A percentile compares a stretch with the other conserved stretches of the same genome.
Evolutionary conservation across 768 basidiomycete species (phyloP).

Genomic region (Nidula microcarpa): DNA sequence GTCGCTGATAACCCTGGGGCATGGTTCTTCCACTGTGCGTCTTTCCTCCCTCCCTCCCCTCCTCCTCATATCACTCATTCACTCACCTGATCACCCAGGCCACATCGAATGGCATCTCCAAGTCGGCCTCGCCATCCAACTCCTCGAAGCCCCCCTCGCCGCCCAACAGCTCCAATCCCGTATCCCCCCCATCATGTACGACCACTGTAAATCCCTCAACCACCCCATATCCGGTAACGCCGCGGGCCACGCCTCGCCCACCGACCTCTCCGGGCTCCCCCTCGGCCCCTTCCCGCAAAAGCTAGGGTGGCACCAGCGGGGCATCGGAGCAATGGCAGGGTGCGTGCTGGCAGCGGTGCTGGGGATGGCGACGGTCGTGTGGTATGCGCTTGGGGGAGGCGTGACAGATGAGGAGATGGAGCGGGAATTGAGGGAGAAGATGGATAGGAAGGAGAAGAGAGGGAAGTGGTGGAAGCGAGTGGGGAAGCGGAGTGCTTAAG

Average conservation of each 20-base stretch:
- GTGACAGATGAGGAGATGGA: constrained; percentile 83
- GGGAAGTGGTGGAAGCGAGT: constrained; percentile 12
- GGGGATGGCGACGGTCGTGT: constrained; percentile 79
- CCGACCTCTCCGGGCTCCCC: constrained; percentile 63
- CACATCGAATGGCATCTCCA: constrained; percentile 88
- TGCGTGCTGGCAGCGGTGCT: constrained; percentile 77
- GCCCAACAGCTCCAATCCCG: constrained; percentile 51
- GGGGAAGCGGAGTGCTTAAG: no score
- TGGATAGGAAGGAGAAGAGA: constrained; percentile 55
- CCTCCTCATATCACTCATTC: neutral
- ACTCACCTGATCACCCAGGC: constrained; percentile 31
- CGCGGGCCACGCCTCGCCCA: constrained; percentile 69
- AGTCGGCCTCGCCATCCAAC: constrained; percentile 78
- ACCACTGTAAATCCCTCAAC: constrained; percentile 70
- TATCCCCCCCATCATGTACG: constrained; percentile 56
- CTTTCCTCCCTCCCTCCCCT: constrained; percentile 4
- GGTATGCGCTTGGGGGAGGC: constrained; percentile 79
- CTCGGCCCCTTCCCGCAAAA: constrained; percentile 72
- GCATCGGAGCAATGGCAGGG: constrained; percentile 75
- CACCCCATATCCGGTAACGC: constrained; percentile 77
- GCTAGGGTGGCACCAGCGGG: constrained; percentile 69
- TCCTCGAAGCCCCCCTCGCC: constrained; percentile 78
- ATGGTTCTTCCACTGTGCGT: constrained; percentile 81
- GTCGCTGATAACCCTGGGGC: constrained; percentile 91
- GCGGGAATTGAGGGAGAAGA: constrained; percentile 52